Conservation (phyloP, 1,284 basidiomycete species). For the Ustilago loliicola region DNA sequence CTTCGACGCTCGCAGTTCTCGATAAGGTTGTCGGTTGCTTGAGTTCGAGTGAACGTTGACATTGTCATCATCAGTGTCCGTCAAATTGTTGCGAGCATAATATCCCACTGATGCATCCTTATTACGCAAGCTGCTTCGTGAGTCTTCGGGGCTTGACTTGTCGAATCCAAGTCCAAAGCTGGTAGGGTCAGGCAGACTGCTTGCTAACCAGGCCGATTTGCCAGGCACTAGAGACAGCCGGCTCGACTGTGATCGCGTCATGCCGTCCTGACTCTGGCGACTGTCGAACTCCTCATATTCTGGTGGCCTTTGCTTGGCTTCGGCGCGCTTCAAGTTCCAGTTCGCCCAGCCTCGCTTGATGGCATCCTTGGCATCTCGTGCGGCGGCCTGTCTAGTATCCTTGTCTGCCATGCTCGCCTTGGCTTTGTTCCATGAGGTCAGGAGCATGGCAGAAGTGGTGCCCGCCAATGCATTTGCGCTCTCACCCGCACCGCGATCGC, state of each 20-base stretch:
- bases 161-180: conserved; percentile 53
- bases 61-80: conserved; percentile 49
- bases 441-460: conserved; percentile 37
- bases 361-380: conserved; percentile 67
- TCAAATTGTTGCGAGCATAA: conserved; percentile 30
- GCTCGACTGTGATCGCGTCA: conserved; percentile 39
- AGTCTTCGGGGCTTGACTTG: conserved; percentile 42
- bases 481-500: conserved; percentile 15
- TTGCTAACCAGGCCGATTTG: conserved; percentile 49
- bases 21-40: conserved; percentile 44
- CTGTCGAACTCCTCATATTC: conserved; percentile 15
- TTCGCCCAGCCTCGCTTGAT: conserved; percentile 65
- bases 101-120: conserved; percentile 16
- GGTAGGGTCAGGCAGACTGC: conserved; percentile 53
- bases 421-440: conserved; percentile 63
- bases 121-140: conserved; percentile 13
- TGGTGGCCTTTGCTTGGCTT: conserved; percentile 23
- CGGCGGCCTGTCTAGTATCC: conserved; percentile 62
- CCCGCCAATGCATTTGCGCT: conserved; percentile 9
- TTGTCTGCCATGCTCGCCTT: conserved; percentile 67
- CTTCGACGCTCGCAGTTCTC: conserved; percentile 43
- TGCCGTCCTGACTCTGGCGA: conserved; percentile 19
- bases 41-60: conserved; percentile 48
- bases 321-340: conserved; percentile 59
- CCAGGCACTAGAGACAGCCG: conserved; percentile 43